Evolutionary conservation across 768 basidiomycete genomes (phyloP), one percentile per base, ranked within the genome.

Genomic region (Collybiopsis confluens): DNA sequence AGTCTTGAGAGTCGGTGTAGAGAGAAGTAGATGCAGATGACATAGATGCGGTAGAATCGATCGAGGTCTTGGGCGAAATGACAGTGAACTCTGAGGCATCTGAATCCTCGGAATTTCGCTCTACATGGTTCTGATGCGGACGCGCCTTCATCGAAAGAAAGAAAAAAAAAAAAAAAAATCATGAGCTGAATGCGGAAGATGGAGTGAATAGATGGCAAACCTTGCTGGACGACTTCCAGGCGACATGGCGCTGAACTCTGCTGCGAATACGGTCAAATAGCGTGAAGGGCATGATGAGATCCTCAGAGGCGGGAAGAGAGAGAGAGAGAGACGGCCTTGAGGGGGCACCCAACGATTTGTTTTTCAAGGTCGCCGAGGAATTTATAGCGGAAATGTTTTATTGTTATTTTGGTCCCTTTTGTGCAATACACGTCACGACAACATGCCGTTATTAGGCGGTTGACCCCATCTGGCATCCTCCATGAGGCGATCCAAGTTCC

Each of bases 71-170:
- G 9, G 44, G 26, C 13, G 47, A 35, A 11, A 48, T 35, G 10
- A 36, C 35, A 5, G 47, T 48, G 35, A 48, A 35, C 20, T 48
- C 35, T 28, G 47, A 48, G 30, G 23, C 47, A 10, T 48, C 23
- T 33, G 47, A 48, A 16, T 48, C 47, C 35, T 48, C 21, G 15
- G 47, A 48, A 38, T 35, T 48, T 48, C 47, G 47, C 26, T 37
- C 30, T 20, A 35, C 4, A 20, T 16, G 45, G 28, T 26, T 18
- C 26, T 33, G 45, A 18, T n/a, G 30, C 35, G 35, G 30, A 13
- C 26, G 47, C 6, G 21, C 20, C 47, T 48, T 48, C 21, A 47
- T 47, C 4, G 21, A 37, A 37, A 18, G 20, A 24, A 9, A 21
- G 16, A 36, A 48, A 23, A 23, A 36, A 35, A 21, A 21, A 48